Evolutionary conservation across 2,329 filamentous ascomycete genomes (phyloP).

Genomic region (Escovopsis sp.): DNA sequence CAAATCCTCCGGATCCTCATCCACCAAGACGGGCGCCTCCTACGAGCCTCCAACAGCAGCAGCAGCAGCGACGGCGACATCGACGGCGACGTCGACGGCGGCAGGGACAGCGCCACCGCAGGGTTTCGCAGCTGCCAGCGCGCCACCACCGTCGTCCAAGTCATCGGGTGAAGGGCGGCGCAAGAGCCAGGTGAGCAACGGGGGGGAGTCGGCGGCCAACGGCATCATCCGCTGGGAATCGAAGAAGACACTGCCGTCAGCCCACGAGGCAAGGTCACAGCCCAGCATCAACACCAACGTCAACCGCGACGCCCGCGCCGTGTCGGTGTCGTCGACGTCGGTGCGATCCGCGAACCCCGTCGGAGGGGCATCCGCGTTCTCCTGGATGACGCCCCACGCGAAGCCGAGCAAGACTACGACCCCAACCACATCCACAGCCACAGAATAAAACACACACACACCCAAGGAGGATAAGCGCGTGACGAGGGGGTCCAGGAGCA

Average conservation of each 20-base stretch:
- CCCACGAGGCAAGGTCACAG: neutral
- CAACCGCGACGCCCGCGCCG: constrained; percentile 23
- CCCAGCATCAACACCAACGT: constrained; percentile 11
- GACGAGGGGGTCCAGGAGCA: too few species aligned
- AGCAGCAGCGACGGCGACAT: too few species aligned
- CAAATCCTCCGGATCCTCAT: constrained; percentile 45
- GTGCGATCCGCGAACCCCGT: constrained; percentile 63
- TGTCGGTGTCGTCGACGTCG: constrained; percentile 17
- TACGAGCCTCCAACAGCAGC: constrained; percentile 29
- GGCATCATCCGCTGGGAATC: constrained; percentile 34
- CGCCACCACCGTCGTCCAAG: constrained; percentile 23
- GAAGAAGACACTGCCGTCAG: constrained; percentile 24
- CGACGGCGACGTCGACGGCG: too few species aligned
- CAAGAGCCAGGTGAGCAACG: constrained; percentile 32
- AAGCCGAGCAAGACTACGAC: constrained; percentile 15
- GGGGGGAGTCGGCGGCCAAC: constrained; percentile 12
- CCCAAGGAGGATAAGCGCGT: neutral
- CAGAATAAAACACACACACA: constrained; percentile 6
- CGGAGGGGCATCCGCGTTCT: constrained; percentile 84
- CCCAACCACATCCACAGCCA: constrained; percentile 18
- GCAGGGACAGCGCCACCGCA: too few species aligned
- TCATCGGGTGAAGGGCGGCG: constrained; percentile 32
- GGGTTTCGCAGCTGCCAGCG: too few species aligned
- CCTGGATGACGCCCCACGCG: constrained; percentile 59
- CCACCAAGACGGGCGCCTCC: constrained; percentile 32